Evolutionary conservation across 1,284 basidiomycete species (phyloP).

Genomic region (Chondrostereum purpureum): DNA sequence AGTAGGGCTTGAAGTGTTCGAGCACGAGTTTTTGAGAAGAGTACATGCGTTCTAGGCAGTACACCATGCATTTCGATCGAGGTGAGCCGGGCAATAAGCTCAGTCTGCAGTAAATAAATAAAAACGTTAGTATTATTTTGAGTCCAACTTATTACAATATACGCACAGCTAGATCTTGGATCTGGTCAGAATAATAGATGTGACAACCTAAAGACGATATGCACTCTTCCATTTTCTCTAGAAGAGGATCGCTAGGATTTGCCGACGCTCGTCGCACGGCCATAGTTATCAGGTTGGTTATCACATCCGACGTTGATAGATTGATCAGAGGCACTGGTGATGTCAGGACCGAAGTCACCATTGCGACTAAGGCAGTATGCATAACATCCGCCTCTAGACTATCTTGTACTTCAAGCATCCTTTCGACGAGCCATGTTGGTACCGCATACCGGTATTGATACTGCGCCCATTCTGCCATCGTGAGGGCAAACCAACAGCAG

Average conservation of each 20-base stretch:
- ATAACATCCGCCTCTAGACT: slow-evolving; percentile 41
- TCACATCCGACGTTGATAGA: slow-evolving; percentile 85
- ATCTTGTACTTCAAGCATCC: slow-evolving; percentile 68
- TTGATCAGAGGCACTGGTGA: slow-evolving; percentile 83
- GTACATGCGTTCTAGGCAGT: slow-evolving; percentile 36
- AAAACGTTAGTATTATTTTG: background rate
- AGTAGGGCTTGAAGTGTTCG: slow-evolving; percentile 73
- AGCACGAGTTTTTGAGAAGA: slow-evolving; percentile 42
- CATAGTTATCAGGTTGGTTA: slow-evolving; percentile 71
- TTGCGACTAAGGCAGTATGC: slow-evolving; percentile 69
- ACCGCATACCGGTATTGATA: slow-evolving; percentile 91
- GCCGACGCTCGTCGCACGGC: slow-evolving; percentile 67
- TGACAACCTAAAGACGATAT: slow-evolving; percentile 84
- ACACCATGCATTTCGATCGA: slow-evolving; percentile 62
- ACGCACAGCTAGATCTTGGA: slow-evolving; percentile 78
- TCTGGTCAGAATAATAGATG: slow-evolving; percentile 95
- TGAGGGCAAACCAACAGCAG: slow-evolving; percentile 79
- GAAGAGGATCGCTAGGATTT: slow-evolving; percentile 59
- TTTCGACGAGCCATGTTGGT: slow-evolving; percentile 81
- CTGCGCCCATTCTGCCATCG: slow-evolving; percentile 77
- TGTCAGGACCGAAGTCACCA: slow-evolving; percentile 82
- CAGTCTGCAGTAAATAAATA: no score
- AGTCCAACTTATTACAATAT: background rate
- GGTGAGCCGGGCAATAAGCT: slow-evolving; percentile 75
- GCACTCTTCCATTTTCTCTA: slow-evolving; percentile 71